phyloP scores from a whole-genome alignment of 1,139 yeast species.

The Oligophagozyma castellii region DNA sequence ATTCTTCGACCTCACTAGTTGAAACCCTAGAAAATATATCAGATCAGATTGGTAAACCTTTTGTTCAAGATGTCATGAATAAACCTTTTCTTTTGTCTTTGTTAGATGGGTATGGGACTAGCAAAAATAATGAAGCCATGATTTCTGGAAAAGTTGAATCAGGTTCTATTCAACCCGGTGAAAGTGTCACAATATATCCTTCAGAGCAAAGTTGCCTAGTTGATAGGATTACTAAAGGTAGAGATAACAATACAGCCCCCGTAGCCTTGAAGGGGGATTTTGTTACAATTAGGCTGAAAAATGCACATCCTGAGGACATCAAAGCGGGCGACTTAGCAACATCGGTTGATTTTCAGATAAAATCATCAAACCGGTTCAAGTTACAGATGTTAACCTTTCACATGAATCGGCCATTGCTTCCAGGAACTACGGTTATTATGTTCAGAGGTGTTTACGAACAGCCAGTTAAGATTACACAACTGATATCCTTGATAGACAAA shows the following conservation, averaged over 20 bases:
- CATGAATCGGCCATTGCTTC: slow-evolving; percentile 56
- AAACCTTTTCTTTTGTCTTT: slow-evolving; percentile 29
- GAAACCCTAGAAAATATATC: slow-evolving; percentile 35
- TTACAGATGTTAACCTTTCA: slow-evolving; percentile 56
- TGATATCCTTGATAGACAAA: slow-evolving; percentile 38
- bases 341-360: slow-evolving; percentile 34
- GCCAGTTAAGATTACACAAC: slow-evolving; percentile 54
- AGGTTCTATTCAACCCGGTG: slow-evolving; percentile 70
- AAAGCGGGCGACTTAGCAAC: slow-evolving; percentile 67
- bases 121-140: slow-evolving; percentile 15
- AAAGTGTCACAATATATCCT: slow-evolving; percentile 52
- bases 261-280: slow-evolving; percentile 62
- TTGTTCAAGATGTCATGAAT: slow-evolving; percentile 19
- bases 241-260: slow-evolving; percentile 20
- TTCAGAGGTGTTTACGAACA: slow-evolving; percentile 72
- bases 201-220: slow-evolving; percentile 32
- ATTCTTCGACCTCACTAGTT: slow-evolving; percentile 51
- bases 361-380: slow-evolving; percentile 36
- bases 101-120: slow-evolving; percentile 25
- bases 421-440: slow-evolving; percentile 71
- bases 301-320: slow-evolving; percentile 35
- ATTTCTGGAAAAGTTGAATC: slow-evolving; percentile 62
- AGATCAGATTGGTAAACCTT: slow-evolving; percentile 16
- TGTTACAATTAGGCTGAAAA: slow-evolving; percentile 44
- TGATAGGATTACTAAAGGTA: slow-evolving; percentile 27